phyloP scores from a whole-genome alignment of 306 rosid genomes.

The Pyrus pyrifolia region DNA sequence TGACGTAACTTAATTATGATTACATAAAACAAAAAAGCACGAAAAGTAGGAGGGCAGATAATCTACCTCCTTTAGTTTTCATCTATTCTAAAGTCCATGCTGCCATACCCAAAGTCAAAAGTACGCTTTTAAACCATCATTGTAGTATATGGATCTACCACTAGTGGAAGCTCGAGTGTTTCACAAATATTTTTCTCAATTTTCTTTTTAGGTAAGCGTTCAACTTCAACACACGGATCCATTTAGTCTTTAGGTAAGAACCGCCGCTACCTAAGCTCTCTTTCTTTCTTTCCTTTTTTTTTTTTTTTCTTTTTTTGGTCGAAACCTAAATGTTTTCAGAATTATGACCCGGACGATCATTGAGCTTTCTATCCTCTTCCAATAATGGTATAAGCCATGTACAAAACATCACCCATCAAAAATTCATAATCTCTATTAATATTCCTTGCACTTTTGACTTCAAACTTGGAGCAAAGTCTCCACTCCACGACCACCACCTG shows the following conservation, averaged over 20 bases:
- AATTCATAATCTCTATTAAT: not conserved
- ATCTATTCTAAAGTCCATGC: no score
- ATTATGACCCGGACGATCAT: no score
- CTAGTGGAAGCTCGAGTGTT: not conserved
- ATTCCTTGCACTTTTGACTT: not conserved
- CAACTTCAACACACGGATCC: not conserved
- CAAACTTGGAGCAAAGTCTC: not conserved
- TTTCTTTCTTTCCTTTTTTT: no score
- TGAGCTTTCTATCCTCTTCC: no score
- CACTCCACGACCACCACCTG: no score
- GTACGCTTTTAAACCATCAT: no score
- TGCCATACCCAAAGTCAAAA: not conserved
- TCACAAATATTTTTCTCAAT: not conserved
- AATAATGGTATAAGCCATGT: not conserved
- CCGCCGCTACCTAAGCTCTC: not conserved
- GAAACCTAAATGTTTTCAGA: no score
- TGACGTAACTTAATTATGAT: no score
- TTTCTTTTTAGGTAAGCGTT: not conserved
- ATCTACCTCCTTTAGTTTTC: no score
- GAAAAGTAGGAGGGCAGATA: no score
- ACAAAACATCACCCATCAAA: not conserved
- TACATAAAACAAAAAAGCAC: rapidly evolving
- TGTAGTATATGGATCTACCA: not conserved
- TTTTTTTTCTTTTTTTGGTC: no score
- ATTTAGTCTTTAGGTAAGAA: not conserved